phyloP scores from a whole-genome alignment of 345 rosid species.

The Dimocarpus longan region DNA sequence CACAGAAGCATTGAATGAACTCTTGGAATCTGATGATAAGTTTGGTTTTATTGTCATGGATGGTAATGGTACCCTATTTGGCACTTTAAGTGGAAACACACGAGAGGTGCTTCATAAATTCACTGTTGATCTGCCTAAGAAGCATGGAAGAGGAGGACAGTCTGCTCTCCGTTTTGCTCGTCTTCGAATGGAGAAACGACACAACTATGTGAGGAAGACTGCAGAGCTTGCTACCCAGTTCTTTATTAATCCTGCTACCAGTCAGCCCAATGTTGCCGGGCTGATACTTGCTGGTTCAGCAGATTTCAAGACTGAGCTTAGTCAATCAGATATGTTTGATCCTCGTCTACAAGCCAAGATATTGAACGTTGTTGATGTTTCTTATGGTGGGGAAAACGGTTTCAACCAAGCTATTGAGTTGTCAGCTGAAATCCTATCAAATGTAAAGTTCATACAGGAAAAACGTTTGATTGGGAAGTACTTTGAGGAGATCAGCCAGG shows the following conservation, averaged over 20 bases:
- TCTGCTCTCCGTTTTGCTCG: constrained; percentile 97
- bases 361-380: constrained; percentile 86
- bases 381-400: constrained; percentile 93
- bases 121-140: constrained; percentile 86
- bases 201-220: constrained; percentile 90
- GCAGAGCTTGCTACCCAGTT: constrained; percentile 97
- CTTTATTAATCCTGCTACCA: constrained; percentile 81
- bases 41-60: constrained; percentile 96
- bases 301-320: constrained; percentile 91
- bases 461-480: constrained; percentile 84
- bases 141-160: constrained; percentile 97
- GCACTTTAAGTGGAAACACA: constrained; percentile 89
- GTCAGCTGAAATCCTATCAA: constrained; percentile 83
- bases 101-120: constrained; percentile 93
- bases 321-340: constrained; percentile 95
- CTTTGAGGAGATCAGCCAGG: constrained; percentile 96
- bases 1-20: constrained; percentile 83
- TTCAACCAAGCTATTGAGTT: constrained; percentile 92
- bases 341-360: constrained; percentile 96
- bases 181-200: constrained; percentile 94
- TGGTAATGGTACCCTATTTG: constrained; percentile 88
- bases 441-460: constrained; percentile 96
- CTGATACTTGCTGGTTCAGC: constrained; percentile 95
- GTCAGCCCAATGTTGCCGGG: constrained; percentile 94
- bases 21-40: constrained; percentile 88